Conservation (phyloP, 306 rosid genomes). For the Vigna mungo region DNA sequence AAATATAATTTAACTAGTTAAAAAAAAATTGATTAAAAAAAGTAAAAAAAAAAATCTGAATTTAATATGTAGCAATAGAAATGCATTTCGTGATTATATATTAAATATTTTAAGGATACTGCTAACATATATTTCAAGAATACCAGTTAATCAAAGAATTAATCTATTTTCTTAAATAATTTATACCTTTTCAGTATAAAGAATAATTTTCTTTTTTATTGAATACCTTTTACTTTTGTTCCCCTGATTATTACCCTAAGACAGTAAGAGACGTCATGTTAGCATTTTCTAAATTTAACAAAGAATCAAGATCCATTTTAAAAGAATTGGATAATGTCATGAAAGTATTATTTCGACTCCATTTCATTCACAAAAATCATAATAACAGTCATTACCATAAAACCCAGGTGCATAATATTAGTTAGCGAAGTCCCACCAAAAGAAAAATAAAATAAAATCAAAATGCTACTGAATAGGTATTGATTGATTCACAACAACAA, state of each 20-base stretch:
- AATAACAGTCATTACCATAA: not conserved
- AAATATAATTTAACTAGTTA: no score
- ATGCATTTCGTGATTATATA: no score
- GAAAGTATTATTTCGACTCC: not conserved
- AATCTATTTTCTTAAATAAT: no score
- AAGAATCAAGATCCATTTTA: not conserved
- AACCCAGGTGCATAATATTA: not conserved
- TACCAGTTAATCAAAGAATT: not conserved
- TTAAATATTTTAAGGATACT: no score
- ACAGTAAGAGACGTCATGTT: not conserved
- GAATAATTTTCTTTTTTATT: not conserved
- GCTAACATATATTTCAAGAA: no score
- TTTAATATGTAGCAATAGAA: no score
- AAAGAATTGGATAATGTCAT: not conserved
- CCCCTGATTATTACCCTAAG: not conserved
- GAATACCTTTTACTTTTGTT: not conserved
- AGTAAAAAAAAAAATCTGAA: no score
- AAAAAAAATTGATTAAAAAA: no score
- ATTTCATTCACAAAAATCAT: not conserved
- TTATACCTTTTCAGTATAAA: no score
- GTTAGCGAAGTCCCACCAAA: not conserved
- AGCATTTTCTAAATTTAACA: not conserved
- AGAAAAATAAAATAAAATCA: not conserved
- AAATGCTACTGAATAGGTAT: constrained; percentile 6
- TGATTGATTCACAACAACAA: not conserved